phyloP scores from a whole-genome alignment of 148 eudicot species.

The Arbutus unedo region DNA sequence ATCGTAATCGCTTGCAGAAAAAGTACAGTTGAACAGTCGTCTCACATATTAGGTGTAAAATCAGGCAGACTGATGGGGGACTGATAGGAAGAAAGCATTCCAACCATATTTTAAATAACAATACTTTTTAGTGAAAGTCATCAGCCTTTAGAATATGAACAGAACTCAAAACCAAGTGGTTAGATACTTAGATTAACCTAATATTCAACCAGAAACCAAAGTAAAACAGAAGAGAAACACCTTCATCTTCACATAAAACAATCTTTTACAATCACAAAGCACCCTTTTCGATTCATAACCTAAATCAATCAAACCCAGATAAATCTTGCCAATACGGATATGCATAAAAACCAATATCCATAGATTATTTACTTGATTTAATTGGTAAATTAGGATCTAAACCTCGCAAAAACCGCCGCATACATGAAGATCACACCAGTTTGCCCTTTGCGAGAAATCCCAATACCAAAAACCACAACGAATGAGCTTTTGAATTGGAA shows the following conservation, averaged over 20 bases:
- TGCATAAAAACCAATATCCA: not conserved
- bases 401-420: not conserved
- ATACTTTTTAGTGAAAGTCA: not conserved
- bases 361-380: not conserved
- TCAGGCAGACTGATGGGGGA: not conserved
- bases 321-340: not conserved
- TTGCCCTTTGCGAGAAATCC: not conserved
- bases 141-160: not conserved
- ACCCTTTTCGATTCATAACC: not conserved
- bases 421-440: constrained; percentile 16
- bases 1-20: constrained; percentile 5
- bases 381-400: not conserved
- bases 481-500: not conserved
- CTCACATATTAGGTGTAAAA: constrained; percentile 8
- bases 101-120: constrained; percentile 4
- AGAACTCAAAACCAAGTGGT: not conserved
- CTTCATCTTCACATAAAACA: not conserved
- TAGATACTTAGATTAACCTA: not conserved
- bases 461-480: not conserved
- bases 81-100: not conserved
- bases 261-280: not conserved
- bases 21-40: constrained; percentile 8
- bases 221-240: constrained; percentile 3
- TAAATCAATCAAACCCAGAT: not conserved
- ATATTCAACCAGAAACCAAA: not conserved